Percentiles rank a stretch among this genome's conserved stretches.
Conservation (phyloP, 148 eudicot genomes). For the Rhododendron ovatum region DNA sequence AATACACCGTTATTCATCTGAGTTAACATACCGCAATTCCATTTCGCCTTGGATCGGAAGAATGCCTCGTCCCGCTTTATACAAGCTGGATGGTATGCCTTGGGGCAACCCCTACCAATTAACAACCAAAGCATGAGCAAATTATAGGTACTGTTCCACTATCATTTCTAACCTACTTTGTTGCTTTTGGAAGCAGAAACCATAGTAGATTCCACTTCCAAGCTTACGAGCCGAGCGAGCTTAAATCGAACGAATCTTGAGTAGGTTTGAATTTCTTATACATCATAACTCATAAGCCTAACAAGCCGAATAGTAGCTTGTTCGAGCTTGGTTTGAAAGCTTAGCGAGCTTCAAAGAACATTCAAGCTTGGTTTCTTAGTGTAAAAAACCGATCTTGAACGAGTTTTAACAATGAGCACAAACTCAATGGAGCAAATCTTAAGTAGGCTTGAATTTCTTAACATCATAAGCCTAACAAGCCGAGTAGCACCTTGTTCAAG, state of each 20-base stretch:
- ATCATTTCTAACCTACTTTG: not conserved
- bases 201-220: not conserved
- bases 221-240: not conserved
- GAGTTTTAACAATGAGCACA: not conserved
- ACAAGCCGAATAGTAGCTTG: not conserved
- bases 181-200: not conserved
- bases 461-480: not conserved
- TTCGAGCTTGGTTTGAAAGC: no score
- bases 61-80: conserved; percentile 84
- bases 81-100: conserved; percentile 93
- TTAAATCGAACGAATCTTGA: not conserved
- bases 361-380: no score
- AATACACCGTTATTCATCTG: not conserved
- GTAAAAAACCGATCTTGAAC: not conserved
- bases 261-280: not conserved
- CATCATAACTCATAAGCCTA: not conserved
- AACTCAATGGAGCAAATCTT: not conserved
- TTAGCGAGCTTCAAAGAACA: no score
- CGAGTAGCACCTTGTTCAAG: not conserved
- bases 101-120: conserved; percentile 67
- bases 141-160: not conserved
- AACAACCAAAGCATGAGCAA: not conserved
- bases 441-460: not conserved
- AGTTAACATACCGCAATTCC: conserved; percentile 73
- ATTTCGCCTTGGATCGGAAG: conserved; percentile 50